Percentiles rank a stretch among this genome's conserved stretches.
These are phyloP conservation scores for Sarcodon sp. DNA, from an alignment of 768 basidiomycete species.

Conservation along the genomic window DNA sequence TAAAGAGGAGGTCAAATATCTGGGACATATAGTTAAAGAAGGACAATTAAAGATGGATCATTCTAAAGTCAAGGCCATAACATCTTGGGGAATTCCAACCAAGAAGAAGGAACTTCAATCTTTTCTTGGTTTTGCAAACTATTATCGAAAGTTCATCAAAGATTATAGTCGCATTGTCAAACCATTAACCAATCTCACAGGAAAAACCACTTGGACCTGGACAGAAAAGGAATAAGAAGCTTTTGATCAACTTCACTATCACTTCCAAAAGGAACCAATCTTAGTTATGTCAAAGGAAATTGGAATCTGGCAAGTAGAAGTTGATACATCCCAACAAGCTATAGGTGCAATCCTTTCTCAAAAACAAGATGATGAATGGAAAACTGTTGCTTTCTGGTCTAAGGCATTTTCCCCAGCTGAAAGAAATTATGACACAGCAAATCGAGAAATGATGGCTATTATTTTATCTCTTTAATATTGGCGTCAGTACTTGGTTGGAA, in stretches of 20 bases:
- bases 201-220: conserved; percentile 5
- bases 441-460: conserved; percentile 8
- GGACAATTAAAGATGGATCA: conserved; percentile 18
- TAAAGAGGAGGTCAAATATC: conserved; percentile 13
- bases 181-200: conserved; percentile 8
- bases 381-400: conserved; percentile 4
- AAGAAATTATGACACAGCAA: conserved; percentile 11
- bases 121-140: conserved; percentile 19
- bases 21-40: conserved; percentile 16
- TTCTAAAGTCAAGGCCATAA: conserved; percentile 16
- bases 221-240: background rate
- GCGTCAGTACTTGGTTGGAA: conserved; percentile 13
- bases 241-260: conserved; percentile 8
- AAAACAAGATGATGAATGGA: conserved; percentile 1
- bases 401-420: conserved; percentile 1
- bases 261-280: conserved; percentile 5
- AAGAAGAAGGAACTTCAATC: conserved; percentile 9
- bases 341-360: conserved; percentile 13
- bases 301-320: conserved; percentile 1
- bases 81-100: conserved; percentile 15
- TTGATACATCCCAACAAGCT: conserved; percentile 10
- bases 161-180: conserved; percentile 14
- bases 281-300: background rate
- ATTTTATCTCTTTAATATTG: conserved; percentile 11
- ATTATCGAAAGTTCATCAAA: conserved; percentile 17